Evolutionary conservation across 2,329 filamentous ascomycete species (phyloP).

Genomic region (Fusarium foetens): DNA sequence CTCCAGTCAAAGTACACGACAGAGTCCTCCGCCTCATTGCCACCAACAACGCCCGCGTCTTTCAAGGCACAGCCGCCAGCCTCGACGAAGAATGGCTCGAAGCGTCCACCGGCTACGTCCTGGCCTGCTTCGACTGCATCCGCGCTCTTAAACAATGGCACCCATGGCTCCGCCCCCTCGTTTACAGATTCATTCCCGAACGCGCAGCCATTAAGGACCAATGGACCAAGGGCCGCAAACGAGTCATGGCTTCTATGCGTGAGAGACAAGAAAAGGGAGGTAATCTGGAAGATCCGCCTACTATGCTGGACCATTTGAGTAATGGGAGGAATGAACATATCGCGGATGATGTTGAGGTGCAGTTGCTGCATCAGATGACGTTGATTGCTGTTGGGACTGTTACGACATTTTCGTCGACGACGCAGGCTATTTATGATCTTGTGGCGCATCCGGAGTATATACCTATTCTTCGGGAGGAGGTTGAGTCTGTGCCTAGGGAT

Average conservation of each 20-base stretch:
- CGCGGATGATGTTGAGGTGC: slow-evolving; percentile 4
- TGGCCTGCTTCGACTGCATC: slow-evolving; percentile 20
- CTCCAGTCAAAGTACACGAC: slow-evolving; percentile 12
- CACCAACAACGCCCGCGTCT: slow-evolving; percentile 19
- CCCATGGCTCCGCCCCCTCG: slow-evolving; percentile 5
- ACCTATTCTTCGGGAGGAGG: slow-evolving; percentile 12
- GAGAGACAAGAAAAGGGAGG: not conserved
- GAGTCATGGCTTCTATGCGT: not conserved
- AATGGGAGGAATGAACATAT: slow-evolving; percentile 4
- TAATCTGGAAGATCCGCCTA: not conserved
- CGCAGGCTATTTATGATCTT: slow-evolving; percentile 38
- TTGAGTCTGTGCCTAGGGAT: not conserved
- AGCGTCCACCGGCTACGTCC: slow-evolving; percentile 1
- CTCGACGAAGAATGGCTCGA: slow-evolving; percentile 18
- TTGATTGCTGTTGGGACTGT: slow-evolving; percentile 30
- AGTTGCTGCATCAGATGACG: slow-evolving; percentile 18
- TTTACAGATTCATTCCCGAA: slow-evolving; percentile 17
- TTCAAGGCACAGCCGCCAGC: slow-evolving; percentile 15
- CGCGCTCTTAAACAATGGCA: slow-evolving; percentile 24
- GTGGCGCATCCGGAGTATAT: slow-evolving; percentile 29
- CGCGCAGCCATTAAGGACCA: slow-evolving; percentile 13
- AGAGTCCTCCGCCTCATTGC: slow-evolving; percentile 1
- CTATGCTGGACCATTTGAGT: slow-evolving; percentile 12
- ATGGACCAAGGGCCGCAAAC: slow-evolving; percentile 13
- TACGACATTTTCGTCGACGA: slow-evolving; percentile 30